Evolutionary conservation across 495 filamentous ascomycete species (phyloP).

Genomic region (Aspergillus baeticus): DNA sequence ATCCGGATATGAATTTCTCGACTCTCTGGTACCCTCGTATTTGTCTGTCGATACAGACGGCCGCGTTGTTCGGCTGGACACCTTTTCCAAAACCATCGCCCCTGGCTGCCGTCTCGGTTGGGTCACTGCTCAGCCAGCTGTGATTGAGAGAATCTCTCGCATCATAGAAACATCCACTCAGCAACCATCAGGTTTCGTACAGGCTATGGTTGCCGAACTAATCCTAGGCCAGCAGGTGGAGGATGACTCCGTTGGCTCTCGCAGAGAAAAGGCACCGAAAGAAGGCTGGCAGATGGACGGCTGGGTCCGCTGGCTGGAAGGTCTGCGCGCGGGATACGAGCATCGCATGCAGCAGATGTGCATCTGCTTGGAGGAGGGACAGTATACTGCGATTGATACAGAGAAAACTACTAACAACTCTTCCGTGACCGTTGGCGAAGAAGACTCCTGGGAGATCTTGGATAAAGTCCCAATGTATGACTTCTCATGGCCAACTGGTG

Average conservation of each 20-base stretch:
- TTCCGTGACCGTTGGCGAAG: constrained; percentile 30
- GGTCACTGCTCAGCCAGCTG: constrained; percentile 74
- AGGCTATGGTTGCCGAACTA: constrained; percentile 73
- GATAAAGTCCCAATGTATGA: constrained; percentile 67
- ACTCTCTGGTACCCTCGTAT: constrained; percentile 78
- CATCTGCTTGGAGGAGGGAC: constrained; percentile 61
- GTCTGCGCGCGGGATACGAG: constrained; percentile 78
- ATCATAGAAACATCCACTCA: constrained; percentile 76
- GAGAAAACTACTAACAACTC: constrained; percentile 30
- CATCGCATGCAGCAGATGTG: constrained; percentile 78
- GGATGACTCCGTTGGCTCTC: constrained; percentile 21
- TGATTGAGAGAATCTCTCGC: constrained; percentile 70
- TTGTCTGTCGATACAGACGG: constrained; percentile 78
- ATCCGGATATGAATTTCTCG: constrained; percentile 74
- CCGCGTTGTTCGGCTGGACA: constrained; percentile 82
- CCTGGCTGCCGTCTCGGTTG: constrained; percentile 76
- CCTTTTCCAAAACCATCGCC: constrained; percentile 79
- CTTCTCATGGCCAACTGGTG: constrained; percentile 78
- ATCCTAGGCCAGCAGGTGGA: constrained; percentile 64
- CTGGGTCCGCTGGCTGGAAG: constrained; percentile 86
- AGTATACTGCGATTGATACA: constrained; percentile 49
- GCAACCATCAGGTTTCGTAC: constrained; percentile 85
- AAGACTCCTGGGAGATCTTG: constrained; percentile 65
- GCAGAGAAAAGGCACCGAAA: constrained; percentile 26
- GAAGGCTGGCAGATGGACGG: constrained; percentile 77